Percentiles rank a stretch among this genome's conserved stretches.
Conservation (phyloP, 2,329 filamentous ascomycete genomes). For the Monilinia fructicola region DNA sequence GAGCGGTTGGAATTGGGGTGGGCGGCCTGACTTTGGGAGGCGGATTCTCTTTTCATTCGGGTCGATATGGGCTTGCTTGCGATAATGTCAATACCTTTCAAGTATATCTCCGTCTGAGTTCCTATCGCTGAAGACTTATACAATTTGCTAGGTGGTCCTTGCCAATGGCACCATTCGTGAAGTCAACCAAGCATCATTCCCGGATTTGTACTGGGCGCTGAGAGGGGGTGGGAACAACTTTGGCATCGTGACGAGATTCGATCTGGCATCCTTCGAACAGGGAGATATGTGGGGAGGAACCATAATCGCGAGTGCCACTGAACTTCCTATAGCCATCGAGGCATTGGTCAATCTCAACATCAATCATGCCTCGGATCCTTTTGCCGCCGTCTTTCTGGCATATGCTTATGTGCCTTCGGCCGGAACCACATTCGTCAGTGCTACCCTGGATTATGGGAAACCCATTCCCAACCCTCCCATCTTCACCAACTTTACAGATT, state of each 20-base stretch:
- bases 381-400: conserved; percentile 7
- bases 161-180: conserved; percentile 51
- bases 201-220: conserved; percentile 53
- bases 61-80: conserved; percentile 26
- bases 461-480: conserved; percentile 25
- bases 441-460: conserved; percentile 15
- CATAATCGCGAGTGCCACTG: background rate
- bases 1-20: conserved; percentile 36
- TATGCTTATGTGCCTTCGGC: conserved; percentile 8
- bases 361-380: conserved; percentile 11
- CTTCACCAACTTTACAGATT: conserved; percentile 27
- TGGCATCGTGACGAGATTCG: conserved; percentile 48
- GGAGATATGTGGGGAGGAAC: conserved; percentile 28
- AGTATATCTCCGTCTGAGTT: background rate
- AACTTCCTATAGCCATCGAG: background rate
- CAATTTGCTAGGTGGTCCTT: conserved; percentile 41
- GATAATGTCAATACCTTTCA: conserved; percentile 32
- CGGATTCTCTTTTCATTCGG: conserved; percentile 32
- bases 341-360: conserved; percentile 16
- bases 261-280: conserved; percentile 44
- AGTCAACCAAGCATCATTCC: conserved; percentile 42
- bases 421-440: background rate
- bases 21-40: conserved; percentile 32
- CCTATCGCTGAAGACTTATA: background rate
- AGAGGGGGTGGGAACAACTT: conserved; percentile 48